phyloP scores from a whole-genome alignment of 768 basidiomycete species.

The Hortiboletus campestris region DNA sequence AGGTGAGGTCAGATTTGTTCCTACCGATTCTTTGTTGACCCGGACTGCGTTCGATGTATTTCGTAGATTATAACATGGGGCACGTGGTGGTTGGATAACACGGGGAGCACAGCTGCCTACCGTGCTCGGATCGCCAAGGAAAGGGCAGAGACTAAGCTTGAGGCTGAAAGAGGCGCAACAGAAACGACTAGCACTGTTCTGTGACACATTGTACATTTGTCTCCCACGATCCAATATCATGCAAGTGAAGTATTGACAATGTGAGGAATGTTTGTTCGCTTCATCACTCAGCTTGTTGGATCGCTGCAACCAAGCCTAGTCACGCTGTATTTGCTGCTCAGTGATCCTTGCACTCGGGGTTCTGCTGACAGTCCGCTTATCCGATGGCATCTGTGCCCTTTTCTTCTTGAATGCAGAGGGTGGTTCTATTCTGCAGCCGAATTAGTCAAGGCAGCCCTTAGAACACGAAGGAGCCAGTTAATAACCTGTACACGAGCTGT shows the following conservation, averaged over 20 bases:
- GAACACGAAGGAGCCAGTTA: neutral
- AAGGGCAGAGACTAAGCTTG: slow-evolving; percentile 1
- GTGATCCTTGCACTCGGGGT: no score
- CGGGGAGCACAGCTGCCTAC: slow-evolving; percentile 13
- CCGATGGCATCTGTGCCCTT: neutral
- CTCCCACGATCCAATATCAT: neutral
- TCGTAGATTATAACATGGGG: slow-evolving; percentile 5
- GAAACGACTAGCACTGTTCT: neutral
- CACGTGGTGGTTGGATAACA: slow-evolving; percentile 14
- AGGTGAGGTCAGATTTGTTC: neutral
- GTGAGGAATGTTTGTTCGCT: neutral
- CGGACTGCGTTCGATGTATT: neutral
- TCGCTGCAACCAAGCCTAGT: neutral
- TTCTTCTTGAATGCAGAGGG: neutral
- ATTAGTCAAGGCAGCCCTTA: neutral
- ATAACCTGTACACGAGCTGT: neutral
- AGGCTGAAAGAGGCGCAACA: neutral
- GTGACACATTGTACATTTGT: neutral
- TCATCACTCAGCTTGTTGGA: neutral
- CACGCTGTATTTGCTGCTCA: no score
- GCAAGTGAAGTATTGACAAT: neutral
- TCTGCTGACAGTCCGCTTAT: neutral
- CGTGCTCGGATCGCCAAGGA: slow-evolving; percentile 12
- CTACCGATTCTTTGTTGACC: neutral
- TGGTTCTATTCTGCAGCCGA: neutral